Conservation (phyloP, 2,329 filamentous ascomycete species). For the Epichloe sp. region DNA sequence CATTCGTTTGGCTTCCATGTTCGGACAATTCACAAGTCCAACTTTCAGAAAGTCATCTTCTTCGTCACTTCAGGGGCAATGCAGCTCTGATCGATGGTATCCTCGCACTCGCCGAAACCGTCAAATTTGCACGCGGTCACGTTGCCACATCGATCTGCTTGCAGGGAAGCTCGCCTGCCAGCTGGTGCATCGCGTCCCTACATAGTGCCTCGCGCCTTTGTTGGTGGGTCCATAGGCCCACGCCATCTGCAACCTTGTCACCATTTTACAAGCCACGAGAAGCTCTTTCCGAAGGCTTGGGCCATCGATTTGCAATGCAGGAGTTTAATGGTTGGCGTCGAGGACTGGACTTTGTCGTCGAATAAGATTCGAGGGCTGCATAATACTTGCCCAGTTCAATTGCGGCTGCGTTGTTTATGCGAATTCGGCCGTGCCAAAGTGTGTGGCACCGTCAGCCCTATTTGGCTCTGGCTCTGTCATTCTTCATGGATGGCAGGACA, state of each 20-base stretch:
- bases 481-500: not conserved
- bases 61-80: not conserved
- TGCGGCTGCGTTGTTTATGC: not conserved
- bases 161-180: not conserved
- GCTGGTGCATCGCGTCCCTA: conserved; percentile 1
- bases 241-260: conserved; percentile 9
- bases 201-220: conserved; percentile 5
- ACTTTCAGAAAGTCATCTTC: not conserved
- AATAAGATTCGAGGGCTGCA: no score
- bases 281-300: not conserved
- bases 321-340: not conserved
- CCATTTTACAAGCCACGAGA: not conserved
- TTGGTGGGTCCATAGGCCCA: conserved; percentile 6
- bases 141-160: conserved; percentile 2
- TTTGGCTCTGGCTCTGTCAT: not conserved
- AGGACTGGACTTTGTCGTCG: not conserved
- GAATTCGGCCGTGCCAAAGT: not conserved
- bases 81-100: not conserved
- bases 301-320: not conserved
- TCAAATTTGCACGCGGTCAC: not conserved
- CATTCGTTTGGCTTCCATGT: no score
- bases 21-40: no score
- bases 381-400: no score
- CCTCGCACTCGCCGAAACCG: not conserved
- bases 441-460: not conserved